Percentiles rank a stretch among this genome's conserved stretches.
These are phyloP conservation scores for cucumber (Cucumis sativus) DNA, from an alignment of 306 rosid genomes.

Conservation along the genomic window DNA sequence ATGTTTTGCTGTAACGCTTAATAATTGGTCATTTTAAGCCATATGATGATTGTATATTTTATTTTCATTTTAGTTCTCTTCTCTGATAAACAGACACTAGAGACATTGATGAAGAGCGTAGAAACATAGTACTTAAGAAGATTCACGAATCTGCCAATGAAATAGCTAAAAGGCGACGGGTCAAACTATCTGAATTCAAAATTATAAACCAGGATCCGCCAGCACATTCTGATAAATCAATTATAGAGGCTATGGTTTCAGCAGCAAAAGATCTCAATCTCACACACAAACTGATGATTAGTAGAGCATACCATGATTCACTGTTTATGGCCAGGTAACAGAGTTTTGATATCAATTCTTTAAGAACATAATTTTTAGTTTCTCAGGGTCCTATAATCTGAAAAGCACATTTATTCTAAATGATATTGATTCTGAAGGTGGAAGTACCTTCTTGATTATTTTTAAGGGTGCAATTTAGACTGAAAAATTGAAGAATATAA, in stretches of 20 bases:
- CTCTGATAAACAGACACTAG: conserved; percentile 50
- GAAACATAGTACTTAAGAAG: conserved; percentile 71
- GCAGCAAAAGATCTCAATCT: conserved; percentile 66
- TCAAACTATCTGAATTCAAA: conserved; percentile 60
- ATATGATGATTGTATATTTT: not conserved
- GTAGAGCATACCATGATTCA: conserved; percentile 94
- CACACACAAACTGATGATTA: conserved; percentile 75
- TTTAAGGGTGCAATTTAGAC: not conserved
- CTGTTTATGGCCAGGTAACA: conserved; percentile 87
- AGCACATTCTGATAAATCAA: conserved; percentile 52
- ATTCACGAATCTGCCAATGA: conserved; percentile 52
- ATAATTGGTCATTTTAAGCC: not conserved
- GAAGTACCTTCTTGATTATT: not conserved
- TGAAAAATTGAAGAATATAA: not conserved
- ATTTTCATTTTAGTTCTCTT: not conserved
- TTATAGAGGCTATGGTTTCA: conserved; percentile 59
- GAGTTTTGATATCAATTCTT: not conserved
- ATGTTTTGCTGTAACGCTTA: conserved; percentile 15
- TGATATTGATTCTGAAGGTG: not conserved
- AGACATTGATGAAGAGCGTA: conserved; percentile 77
- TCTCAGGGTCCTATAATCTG: not conserved
- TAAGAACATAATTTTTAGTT: not conserved
- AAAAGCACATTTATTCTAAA: not conserved
- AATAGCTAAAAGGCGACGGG: conserved; percentile 52
- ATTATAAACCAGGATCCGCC: conserved; percentile 92